Evolutionary conservation across 2,329 filamentous ascomycete genomes (phyloP).

Genomic region (Xylaria multiplex): DNA sequence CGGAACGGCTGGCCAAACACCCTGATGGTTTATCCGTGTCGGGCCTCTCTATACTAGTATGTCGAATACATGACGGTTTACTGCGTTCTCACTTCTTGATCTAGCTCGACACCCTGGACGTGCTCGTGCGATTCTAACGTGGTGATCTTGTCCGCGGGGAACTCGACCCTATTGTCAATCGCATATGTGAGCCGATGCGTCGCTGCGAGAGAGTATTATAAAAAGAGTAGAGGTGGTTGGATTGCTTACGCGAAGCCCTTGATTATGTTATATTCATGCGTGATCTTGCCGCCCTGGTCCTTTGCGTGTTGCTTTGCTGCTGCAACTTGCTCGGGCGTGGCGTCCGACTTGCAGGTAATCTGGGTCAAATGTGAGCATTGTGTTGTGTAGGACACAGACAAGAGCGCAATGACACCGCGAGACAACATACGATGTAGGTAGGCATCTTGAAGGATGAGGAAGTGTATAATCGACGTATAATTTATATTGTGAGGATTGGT

Average conservation of each 20-base stretch:
- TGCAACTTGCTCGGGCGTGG: slow-evolving; percentile 72
- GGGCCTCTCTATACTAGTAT: neutral
- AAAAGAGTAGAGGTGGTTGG: neutral
- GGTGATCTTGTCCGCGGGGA: slow-evolving; percentile 72
- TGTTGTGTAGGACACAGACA: neutral
- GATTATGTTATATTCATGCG: slow-evolving; percentile 84
- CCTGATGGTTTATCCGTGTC: neutral
- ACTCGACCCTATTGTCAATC: slow-evolving; percentile 70
- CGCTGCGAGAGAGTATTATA: too few relatives aligned
- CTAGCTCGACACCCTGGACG: slow-evolving; percentile 78
- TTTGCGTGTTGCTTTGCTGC: slow-evolving; percentile 78
- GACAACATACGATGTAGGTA: slow-evolving; percentile 63
- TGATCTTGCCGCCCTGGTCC: slow-evolving; percentile 84
- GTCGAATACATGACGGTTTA: slow-evolving; percentile 53
- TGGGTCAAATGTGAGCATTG: slow-evolving; percentile 51
- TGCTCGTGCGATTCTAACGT: slow-evolving; percentile 75
- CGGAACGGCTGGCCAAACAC: neutral
- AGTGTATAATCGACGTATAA: slow-evolving; percentile 35
- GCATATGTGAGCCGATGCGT: slow-evolving; percentile 13
- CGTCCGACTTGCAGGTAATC: slow-evolving; percentile 82
- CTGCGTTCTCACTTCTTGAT: slow-evolving; percentile 76
- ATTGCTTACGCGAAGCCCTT: slow-evolving; percentile 88
- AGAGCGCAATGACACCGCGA: neutral
- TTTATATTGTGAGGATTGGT: slow-evolving; percentile 11
- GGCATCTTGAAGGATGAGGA: slow-evolving; percentile 57